A percentile compares a stretch with the other conserved stretches of the same genome.
phyloP scores from a whole-genome alignment of 495 filamentous ascomycete species.

The Lindgomyces ingoldianus region DNA sequence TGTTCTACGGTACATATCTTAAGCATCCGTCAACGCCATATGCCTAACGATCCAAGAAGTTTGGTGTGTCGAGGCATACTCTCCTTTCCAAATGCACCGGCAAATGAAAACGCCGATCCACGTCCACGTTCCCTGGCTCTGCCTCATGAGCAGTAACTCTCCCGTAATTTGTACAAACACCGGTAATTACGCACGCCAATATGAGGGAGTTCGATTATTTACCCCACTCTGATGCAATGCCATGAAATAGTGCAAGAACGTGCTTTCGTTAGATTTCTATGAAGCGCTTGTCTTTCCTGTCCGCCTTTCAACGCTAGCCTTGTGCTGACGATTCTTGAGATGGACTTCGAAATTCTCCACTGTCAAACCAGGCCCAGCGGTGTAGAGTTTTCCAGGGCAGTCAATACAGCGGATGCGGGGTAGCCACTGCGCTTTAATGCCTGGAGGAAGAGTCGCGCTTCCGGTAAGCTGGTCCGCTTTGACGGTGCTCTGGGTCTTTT shows the following conservation, averaged over 20 bases:
- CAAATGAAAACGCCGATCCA: conserved; percentile 29
- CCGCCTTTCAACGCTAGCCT: conserved; percentile 68
- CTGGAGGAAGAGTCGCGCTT: conserved; percentile 50
- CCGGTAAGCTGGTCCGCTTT: conserved; percentile 51
- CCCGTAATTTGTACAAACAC: conserved; percentile 17
- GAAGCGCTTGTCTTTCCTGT: conserved; percentile 29
- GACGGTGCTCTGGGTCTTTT: conserved; percentile 59
- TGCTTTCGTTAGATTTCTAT: not conserved
- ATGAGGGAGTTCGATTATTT: not conserved
- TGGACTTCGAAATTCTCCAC: conserved; percentile 90
- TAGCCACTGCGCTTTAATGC: conserved; percentile 71
- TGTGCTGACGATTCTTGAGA: conserved; percentile 76
- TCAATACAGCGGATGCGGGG: conserved; percentile 87
- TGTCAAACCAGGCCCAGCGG: conserved; percentile 76
- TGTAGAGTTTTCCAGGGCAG: conserved; percentile 92
- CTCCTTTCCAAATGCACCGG: conserved; percentile 4
- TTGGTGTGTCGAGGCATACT: not conserved
- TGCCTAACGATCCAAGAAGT: not conserved
- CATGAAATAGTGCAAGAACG: not conserved
- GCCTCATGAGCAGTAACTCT: not conserved
- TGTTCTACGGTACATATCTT: not conserved
- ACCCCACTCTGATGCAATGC: conserved; percentile 5
- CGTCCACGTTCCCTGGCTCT: conserved; percentile 10
- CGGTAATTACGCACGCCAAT: conserved; percentile 9
- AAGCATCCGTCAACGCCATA: not conserved